Evolutionary conservation across 164 flowering plant genomes (phyloP), one percentile per base, ranked within the genome.

Genomic region (Chloranthus sessilifolius): DNA sequence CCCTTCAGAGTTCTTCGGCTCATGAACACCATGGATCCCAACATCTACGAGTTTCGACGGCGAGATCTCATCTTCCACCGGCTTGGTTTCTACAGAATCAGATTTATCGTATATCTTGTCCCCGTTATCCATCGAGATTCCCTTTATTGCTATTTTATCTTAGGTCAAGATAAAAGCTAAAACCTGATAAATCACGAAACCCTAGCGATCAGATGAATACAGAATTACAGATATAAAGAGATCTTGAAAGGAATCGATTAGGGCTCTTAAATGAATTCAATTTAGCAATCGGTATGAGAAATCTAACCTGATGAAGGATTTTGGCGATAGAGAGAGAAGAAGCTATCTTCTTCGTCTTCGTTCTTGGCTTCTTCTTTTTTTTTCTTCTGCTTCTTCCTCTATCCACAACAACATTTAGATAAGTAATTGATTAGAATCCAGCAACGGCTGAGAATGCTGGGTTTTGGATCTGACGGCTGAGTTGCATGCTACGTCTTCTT

Each of bases 61-160:
- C 25, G 53, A 39, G 55, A 50, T 47, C 45, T 47, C 75, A 29
- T 53, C 63, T 10, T 50, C 72, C n/a, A 38, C 58, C 24, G 20
- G 60, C 29, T 44, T 64, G 17, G 42, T 47, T 39, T 67, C 77
- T 38, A 21, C 73, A 36, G 45, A 29, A 28, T 52, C 35, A 21
- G 46, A 36, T 24, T 52, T 68, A 25, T 51, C 71, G 51, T 52
- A 64, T 43, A 39, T 41, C 36, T 52, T 73, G 40, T 52, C 65
- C 50, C 73, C 76, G 67, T 66, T 69, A 47, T 73, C 85, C 83
- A 80, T 76, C 71, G 53, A 42, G 35, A 56, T 45, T 39, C 37
- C 37, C 17, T 12, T 16, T 17, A 8, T 17, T 9, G 21, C 21
- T 17, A 16, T 17, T 4, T 12, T 17, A 42, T 6, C 45, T n/a